Percentiles rank a stretch among this genome's conserved stretches.
phyloP scores from a whole-genome alignment of 2,329 filamentous ascomycete genomes.

The Plectosphaerella cucumerina region DNA sequence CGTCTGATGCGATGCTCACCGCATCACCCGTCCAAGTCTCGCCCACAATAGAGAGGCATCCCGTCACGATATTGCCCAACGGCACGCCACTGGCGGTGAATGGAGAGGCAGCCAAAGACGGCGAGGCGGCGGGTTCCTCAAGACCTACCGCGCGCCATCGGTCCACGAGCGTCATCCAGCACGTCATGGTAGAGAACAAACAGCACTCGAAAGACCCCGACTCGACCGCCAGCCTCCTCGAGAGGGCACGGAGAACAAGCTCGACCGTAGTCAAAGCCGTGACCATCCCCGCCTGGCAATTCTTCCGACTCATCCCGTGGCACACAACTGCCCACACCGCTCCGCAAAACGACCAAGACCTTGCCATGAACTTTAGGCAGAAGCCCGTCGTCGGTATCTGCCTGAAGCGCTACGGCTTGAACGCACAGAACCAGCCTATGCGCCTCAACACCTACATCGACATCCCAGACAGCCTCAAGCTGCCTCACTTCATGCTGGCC shows the following conservation, averaged over 20 bases:
- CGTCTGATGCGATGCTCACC: constrained; percentile 25
- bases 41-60: constrained; percentile 15
- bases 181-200: constrained; percentile 50
- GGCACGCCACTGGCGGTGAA: constrained; percentile 1
- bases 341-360: constrained; percentile 66
- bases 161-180: constrained; percentile 59
- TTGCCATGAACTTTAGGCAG: constrained; percentile 82
- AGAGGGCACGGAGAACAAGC: constrained; percentile 37
- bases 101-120: neutral
- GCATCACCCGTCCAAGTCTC: constrained; percentile 25
- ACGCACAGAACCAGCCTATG: constrained; percentile 61
- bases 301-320: constrained; percentile 93
- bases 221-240: constrained; percentile 30
- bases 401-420: constrained; percentile 82
- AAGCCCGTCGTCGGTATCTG: constrained; percentile 89
- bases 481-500: constrained; percentile 82
- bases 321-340: constrained; percentile 59
- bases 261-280: constrained; percentile 70
- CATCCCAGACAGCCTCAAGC: constrained; percentile 74
- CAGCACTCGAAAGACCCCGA: constrained; percentile 39
- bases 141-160: constrained; percentile 35
- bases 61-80: constrained; percentile 4
- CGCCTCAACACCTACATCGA: constrained; percentile 82
- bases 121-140: constrained; percentile 13
- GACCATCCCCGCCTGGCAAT: constrained; percentile 95